Evolutionary conservation across 805 yeast species (phyloP).

Genomic region (Monosporozyma aquatica): DNA sequence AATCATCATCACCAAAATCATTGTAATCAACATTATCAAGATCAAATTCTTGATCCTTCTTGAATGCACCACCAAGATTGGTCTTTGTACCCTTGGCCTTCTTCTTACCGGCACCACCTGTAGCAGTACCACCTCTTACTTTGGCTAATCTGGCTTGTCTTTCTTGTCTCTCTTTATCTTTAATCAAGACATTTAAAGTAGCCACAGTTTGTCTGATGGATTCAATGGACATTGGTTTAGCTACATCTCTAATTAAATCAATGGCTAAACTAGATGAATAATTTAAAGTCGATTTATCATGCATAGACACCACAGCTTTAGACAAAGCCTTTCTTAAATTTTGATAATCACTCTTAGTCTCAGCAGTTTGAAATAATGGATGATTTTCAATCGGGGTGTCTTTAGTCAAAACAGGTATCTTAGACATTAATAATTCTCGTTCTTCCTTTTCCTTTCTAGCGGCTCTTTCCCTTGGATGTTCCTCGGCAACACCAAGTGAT

Average conservation of each 20-base stretch:
- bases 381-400: conserved; percentile 58
- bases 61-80: conserved; percentile 52
- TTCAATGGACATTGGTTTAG: conserved; percentile 74
- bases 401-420: conserved; percentile 27
- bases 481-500: conserved; percentile 47
- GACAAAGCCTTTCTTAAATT: conserved; percentile 65
- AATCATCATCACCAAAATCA: conserved; percentile 72
- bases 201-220: conserved; percentile 77
- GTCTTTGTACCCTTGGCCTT: conserved; percentile 77
- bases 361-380: conserved; percentile 72
- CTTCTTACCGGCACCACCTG: conserved; percentile 93
- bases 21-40: conserved; percentile 42
- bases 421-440: conserved; percentile 19
- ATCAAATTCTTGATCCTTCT: conserved; percentile 57
- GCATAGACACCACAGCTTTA: conserved; percentile 50
- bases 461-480: conserved; percentile 37
- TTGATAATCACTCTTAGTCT: conserved; percentile 69
- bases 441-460: conserved; percentile 31
- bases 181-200: conserved; percentile 69
- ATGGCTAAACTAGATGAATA: conserved; percentile 71
- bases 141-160: conserved; percentile 77
- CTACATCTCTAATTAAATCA: conserved; percentile 76
- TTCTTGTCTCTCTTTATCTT: conserved; percentile 83
- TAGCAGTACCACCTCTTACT: conserved; percentile 69
- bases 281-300: conserved; percentile 52